Evolutionary conservation across 2,329 filamentous ascomycete species (phyloP).

Genomic region (Ceratocystis huliohia): DNA sequence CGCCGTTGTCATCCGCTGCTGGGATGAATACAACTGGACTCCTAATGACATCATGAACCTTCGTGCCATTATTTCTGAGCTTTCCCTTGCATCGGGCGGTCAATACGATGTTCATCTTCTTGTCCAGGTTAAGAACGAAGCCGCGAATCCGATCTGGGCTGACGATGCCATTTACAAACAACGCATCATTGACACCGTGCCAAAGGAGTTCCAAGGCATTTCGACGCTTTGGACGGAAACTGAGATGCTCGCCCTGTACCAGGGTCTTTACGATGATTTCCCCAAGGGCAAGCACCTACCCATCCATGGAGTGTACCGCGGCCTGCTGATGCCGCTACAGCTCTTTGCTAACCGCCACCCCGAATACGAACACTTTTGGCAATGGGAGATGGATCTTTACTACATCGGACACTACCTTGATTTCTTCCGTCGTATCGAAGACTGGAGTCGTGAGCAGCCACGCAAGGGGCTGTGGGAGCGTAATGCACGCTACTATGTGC

Average conservation of each 20-base stretch:
- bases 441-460: constrained; percentile 60
- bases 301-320: constrained; percentile 85
- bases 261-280: constrained; percentile 70
- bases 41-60: constrained; percentile 72
- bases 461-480: constrained; percentile 73
- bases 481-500: constrained; percentile 65
- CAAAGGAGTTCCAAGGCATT: constrained; percentile 76
- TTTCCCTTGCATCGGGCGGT: constrained; percentile 66
- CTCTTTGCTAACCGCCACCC: constrained; percentile 81
- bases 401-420: constrained; percentile 83
- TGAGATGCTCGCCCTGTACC: constrained; percentile 84
- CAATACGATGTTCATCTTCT: constrained; percentile 80
- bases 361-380: constrained; percentile 86
- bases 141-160: constrained; percentile 63
- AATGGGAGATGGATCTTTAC: constrained; percentile 88
- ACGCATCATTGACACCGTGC: constrained; percentile 55
- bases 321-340: constrained; percentile 86
- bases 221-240: constrained; percentile 87
- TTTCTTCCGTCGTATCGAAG: constrained; percentile 53
- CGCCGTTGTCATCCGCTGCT: constrained; percentile 69
- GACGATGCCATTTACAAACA: constrained; percentile 55
- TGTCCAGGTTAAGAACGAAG: constrained; percentile 70
- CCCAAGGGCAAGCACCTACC: constrained; percentile 53
- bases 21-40: constrained; percentile 67
- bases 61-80: constrained; percentile 70